phyloP scores from a whole-genome alignment of 2,329 filamentous ascomycete species.

The Amesomyces nigricolor region DNA sequence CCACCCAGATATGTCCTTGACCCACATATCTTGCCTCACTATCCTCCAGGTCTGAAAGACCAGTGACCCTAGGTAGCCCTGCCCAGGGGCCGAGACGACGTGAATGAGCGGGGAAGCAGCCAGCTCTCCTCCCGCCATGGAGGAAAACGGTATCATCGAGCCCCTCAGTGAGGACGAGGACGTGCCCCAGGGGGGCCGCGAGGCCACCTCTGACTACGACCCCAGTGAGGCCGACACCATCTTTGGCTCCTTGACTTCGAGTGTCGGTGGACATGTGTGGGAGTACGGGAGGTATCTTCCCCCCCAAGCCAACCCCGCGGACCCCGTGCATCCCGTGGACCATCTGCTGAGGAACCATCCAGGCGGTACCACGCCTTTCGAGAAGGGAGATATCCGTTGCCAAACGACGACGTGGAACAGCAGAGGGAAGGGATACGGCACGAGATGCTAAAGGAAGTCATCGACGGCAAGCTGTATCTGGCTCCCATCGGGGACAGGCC shows the following conservation, averaged over 20 bases:
- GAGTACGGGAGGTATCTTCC: slow-evolving; percentile 27
- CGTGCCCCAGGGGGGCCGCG: slow-evolving; percentile 7
- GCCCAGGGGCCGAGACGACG: neutral
- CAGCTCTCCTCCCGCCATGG: slow-evolving; percentile 19
- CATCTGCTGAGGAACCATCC: neutral
- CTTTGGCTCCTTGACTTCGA: slow-evolving; percentile 27
- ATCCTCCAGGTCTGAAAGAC: neutral
- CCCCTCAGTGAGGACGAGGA: slow-evolving; percentile 16
- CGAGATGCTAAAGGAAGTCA: slow-evolving; percentile 42
- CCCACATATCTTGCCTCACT: neutral
- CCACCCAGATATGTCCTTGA: neutral
- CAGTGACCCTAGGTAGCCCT: neutral
- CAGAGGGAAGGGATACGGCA: slow-evolving; percentile 46
- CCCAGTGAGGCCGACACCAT: slow-evolving; percentile 22
- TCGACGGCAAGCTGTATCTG: slow-evolving; percentile 38
- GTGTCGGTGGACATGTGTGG: slow-evolving; percentile 27
- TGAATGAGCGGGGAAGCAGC: slow-evolving; percentile 13
- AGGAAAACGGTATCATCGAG: slow-evolving; percentile 22
- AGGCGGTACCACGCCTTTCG: slow-evolving; percentile 45
- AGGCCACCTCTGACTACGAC: slow-evolving; percentile 27
- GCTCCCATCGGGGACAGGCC: slow-evolving; percentile 41
- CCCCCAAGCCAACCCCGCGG: neutral
- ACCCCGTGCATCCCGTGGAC: neutral
- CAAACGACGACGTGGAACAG: slow-evolving; percentile 49
- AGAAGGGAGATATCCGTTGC: slow-evolving; percentile 43